Evolutionary conservation across 2,329 filamentous ascomycete genomes (phyloP).

Genomic region (Trichoderma guizhouense): DNA sequence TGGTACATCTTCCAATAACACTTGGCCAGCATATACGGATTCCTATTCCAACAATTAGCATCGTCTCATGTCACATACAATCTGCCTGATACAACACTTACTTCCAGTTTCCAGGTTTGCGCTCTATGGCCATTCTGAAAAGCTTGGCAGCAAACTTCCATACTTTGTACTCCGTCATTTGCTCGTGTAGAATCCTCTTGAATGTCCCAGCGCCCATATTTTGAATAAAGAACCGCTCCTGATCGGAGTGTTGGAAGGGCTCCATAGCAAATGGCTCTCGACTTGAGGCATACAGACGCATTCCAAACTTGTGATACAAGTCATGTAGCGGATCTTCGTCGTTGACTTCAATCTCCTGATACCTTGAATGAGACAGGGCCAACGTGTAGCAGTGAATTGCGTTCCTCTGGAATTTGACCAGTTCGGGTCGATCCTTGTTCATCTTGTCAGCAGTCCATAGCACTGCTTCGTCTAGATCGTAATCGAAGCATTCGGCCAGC

Average conservation of each 20-base stretch:
- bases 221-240: conserved; percentile 56
- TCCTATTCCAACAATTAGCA: conserved; percentile 34
- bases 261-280: conserved; percentile 63
- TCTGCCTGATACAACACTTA: conserved; percentile 31
- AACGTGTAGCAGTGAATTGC: conserved; percentile 77
- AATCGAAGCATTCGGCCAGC: conserved; percentile 81
- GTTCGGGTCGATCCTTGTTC: conserved; percentile 73
- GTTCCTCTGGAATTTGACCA: conserved; percentile 72
- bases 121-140: conserved; percentile 53
- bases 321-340: conserved; percentile 55
- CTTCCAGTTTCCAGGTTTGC: conserved; percentile 57
- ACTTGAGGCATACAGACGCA: conserved; percentile 60
- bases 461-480: conserved; percentile 81
- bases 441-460: conserved; percentile 89
- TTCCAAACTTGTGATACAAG: conserved; percentile 58
- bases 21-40: conserved; percentile 59
- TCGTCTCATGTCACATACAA: background rate
- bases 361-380: conserved; percentile 54
- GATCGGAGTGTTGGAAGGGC: conserved; percentile 54
- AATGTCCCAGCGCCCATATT: conserved; percentile 48
- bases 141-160: conserved; percentile 59
- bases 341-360: conserved; percentile 41
- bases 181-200: conserved; percentile 49
- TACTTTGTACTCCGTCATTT: conserved; percentile 58
- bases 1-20: conserved; percentile 64